A percentile compares a stretch with the other conserved stretches of the same genome.
These are phyloP conservation scores for Amyloporia xantha DNA, from an alignment of 768 basidiomycete species.

Conservation along the genomic window DNA sequence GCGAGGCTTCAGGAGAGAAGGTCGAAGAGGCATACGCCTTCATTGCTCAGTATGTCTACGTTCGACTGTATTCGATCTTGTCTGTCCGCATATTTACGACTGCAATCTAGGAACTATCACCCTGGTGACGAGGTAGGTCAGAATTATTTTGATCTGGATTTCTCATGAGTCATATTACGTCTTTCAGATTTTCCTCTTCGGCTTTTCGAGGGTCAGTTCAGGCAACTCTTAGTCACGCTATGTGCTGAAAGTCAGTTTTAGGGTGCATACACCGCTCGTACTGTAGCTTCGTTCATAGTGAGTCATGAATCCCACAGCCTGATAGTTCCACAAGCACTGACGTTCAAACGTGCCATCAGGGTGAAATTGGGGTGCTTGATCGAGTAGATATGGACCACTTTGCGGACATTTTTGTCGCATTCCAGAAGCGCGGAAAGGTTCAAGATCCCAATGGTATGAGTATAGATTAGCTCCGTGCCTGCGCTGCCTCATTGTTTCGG, in stretches of 20 bases:
- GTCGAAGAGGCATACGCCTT: slow-evolving; percentile 79
- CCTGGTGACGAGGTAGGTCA: slow-evolving; percentile 61
- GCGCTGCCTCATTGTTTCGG: background rate
- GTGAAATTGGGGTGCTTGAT: slow-evolving; percentile 65
- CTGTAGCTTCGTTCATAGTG: slow-evolving; percentile 67
- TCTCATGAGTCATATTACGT: slow-evolving; percentile 5
- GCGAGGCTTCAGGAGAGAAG: slow-evolving; percentile 47
- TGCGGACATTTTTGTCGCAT: slow-evolving; percentile 51
- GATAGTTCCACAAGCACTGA: background rate
- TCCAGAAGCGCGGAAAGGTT: slow-evolving; percentile 55
- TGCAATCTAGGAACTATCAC: slow-evolving; percentile 48
- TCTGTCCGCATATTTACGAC: background rate
- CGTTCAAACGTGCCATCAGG: slow-evolving; percentile 30
- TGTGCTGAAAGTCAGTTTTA: slow-evolving; percentile 20
- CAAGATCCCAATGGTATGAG: slow-evolving; percentile 38
- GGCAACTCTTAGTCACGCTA: background rate
- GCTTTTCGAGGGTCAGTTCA: slow-evolving; percentile 62
- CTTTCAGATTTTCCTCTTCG: slow-evolving; percentile 65
- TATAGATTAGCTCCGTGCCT: background rate
- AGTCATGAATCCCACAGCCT: slow-evolving; percentile 15
- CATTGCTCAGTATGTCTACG: slow-evolving; percentile 58
- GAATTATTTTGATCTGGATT: background rate
- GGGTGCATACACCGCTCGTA: slow-evolving; percentile 74
- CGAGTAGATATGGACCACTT: slow-evolving; percentile 70
- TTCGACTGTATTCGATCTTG: background rate